Base-by-base conservation (phyloP, 208 protist species). In the Plasmodiophora brassicae region DNA sequence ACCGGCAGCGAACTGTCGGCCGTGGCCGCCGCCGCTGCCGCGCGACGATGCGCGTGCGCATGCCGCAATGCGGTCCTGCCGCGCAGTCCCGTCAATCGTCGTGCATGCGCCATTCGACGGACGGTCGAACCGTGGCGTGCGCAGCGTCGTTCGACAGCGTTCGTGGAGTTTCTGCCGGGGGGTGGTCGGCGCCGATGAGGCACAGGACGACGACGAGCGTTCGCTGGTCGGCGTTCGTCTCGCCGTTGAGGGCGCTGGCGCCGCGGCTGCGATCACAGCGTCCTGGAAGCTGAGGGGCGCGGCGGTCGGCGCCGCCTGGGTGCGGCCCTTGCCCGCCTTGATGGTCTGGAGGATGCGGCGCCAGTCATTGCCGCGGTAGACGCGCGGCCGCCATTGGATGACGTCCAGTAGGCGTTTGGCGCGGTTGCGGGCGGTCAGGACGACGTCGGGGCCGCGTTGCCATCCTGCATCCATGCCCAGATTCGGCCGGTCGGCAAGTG, bases 281-380 rank as follows among this genome's bases (percentile, higher is more conserved):
- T n/a, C n/a, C n/a, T n/a, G n/a, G n/a, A n/a, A n/a, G n/a, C n/a
- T n/a, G n/a, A n/a, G n/a, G n/a, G n/a, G n/a, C n/a, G n/a, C n/a
- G n/a, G n/a, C n/a, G n/a, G n/a, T n/a, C n/a, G n/a, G n/a, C n/a
- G n/a, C n/a, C n/a, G n/a, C n/a, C n/a, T n/a, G n/a, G n/a, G n/a
- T n/a, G n/a, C n/a, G 41, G 32, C 65, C 32, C 14, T 78, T 78
- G 10, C 20, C n/a, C 32, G 5, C 65, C 65, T 78, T 32, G 5
- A 78, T 78, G 5, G 65, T 36, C 5, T 14, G n/a, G 5, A 78
- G 65, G 41, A 78, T 78, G 41, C 65, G 65, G n/a, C 65, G 65
- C 65, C 65, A 78, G n/a, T 78, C 65, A 32, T 78, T 78, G n/a
- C 65, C 65, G 20, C 65, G 65, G n/a, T 78, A 78, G 5, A 32